Evolutionary conservation across 2,329 filamentous ascomycete species (phyloP).

Genomic region (Acrocalymma vagum): DNA sequence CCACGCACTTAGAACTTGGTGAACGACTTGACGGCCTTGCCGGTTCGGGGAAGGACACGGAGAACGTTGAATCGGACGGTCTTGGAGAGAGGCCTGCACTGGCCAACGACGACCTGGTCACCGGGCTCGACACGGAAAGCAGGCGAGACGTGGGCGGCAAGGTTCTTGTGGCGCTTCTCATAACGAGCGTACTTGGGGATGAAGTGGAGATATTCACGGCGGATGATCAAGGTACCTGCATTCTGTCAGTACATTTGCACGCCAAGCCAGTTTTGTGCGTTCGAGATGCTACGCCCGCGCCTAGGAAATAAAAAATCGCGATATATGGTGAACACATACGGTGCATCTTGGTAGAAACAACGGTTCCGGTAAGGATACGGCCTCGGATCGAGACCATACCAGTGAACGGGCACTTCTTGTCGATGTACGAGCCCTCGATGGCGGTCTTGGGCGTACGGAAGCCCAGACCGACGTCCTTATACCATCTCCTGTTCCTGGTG

Average conservation of each 20-base stretch:
- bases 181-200: conserved; percentile 99
- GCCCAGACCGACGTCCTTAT: conserved; percentile 99
- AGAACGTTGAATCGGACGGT: conserved; percentile 99
- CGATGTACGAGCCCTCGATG: conserved; percentile 99
- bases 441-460: conserved; percentile 98
- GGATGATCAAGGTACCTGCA: conserved; percentile 85
- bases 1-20: conserved; percentile 84
- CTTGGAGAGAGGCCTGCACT: conserved; percentile 99
- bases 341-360: conserved; percentile 99
- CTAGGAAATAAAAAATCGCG: not conserved
- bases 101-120: conserved; percentile 98
- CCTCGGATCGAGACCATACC: conserved; percentile 99
- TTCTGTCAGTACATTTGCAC: conserved; percentile 22
- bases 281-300: conserved; percentile 1
- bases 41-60: conserved; percentile 95
- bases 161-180: conserved; percentile 99
- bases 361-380: conserved; percentile 99
- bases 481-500: conserved; percentile 78
- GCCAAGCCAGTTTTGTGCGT: conserved; percentile 17
- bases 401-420: conserved; percentile 99
- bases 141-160: conserved; percentile 97
- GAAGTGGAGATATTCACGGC: conserved; percentile 99
- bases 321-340: conserved; percentile 62
- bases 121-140: conserved; percentile 99
- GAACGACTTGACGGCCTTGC: conserved; percentile 98